A percentile compares a stretch with the other conserved stretches of the same genome.
These are phyloP conservation scores for Chaetomiaceae sp. DNA, from an alignment of 2,329 filamentous ascomycete genomes.

Conservation along the genomic window DNA sequence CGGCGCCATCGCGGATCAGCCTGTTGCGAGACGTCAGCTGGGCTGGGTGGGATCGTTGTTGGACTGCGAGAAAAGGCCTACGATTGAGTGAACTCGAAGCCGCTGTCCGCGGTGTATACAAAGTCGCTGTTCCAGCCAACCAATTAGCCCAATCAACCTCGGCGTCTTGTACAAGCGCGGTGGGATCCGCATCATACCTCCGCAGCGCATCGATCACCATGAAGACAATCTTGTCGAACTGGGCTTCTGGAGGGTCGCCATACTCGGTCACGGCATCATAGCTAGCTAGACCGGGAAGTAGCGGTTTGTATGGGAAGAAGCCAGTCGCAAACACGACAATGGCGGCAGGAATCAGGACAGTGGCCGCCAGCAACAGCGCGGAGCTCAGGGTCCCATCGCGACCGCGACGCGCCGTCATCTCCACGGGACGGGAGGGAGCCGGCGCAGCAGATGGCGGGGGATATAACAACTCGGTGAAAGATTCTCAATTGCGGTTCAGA, in stretches of 20 bases:
- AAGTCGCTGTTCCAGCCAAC: slow-evolving; percentile 64
- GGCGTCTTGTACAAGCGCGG: too few relatives aligned
- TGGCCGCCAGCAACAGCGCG: slow-evolving; percentile 56
- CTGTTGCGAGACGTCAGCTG: too few relatives aligned
- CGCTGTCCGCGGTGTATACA: slow-evolving; percentile 76
- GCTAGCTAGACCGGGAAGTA: slow-evolving; percentile 78
- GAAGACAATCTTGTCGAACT: slow-evolving; percentile 87
- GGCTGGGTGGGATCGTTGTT: slow-evolving; percentile 7
- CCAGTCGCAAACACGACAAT: slow-evolving; percentile 77
- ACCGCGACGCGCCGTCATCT: slow-evolving; percentile 29
- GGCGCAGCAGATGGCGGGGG: not conserved
- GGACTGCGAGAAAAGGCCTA: slow-evolving; percentile 37
- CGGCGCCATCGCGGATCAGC: slow-evolving; percentile 75
- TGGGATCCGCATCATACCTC: too few relatives aligned
- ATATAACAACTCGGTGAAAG: not conserved
- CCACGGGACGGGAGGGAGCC: slow-evolving; percentile 9
- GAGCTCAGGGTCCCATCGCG: slow-evolving; percentile 30
- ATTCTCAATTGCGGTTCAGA: not conserved
- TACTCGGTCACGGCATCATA: slow-evolving; percentile 45
- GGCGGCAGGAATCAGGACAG: slow-evolving; percentile 71
- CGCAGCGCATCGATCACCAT: slow-evolving; percentile 97
- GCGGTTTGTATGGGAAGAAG: slow-evolving; percentile 97
- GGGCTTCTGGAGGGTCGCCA: slow-evolving; percentile 56
- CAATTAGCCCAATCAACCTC: slow-evolving; percentile 15
- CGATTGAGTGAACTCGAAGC: slow-evolving; percentile 86